phyloP scores from a whole-genome alignment of 305 asterid genomes.

The Fraxinus sp. region DNA sequence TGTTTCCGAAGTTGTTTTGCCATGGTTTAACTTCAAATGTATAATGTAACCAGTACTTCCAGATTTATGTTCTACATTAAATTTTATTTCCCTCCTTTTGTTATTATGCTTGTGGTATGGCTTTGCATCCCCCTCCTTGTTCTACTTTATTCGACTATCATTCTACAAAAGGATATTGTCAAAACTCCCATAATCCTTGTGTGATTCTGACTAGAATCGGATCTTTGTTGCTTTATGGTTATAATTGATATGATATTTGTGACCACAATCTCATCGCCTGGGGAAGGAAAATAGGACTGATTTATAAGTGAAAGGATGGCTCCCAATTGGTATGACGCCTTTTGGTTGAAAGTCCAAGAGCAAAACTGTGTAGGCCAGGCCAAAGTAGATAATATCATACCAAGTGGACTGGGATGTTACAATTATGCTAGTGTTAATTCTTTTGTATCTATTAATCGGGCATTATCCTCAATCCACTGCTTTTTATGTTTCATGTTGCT shows the following conservation, averaged over 20 bases:
- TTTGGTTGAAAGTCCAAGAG: neutral
- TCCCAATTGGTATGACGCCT: neutral
- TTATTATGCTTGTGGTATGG: neutral
- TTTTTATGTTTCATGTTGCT: neutral
- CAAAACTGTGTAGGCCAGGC: neutral
- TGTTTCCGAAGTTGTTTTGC: neutral
- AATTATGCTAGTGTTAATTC: neutral
- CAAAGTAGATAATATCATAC: neutral
- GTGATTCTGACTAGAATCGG: neutral
- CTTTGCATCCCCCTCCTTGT: neutral
- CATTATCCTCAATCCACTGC: neutral
- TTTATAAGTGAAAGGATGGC: neutral
- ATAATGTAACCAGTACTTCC: neutral
- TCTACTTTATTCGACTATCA: neutral
- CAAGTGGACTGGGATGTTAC: neutral
- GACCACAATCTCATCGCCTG: neutral
- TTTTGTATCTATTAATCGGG: neutral
- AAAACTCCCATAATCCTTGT: neutral
- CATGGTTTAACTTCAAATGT: neutral
- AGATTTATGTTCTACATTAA: neutral
- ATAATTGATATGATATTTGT: neutral
- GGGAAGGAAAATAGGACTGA: neutral
- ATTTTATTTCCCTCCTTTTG: neutral
- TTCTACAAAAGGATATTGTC: neutral
- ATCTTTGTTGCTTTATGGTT: neutral